Percentiles rank a stretch among this genome's conserved stretches.
Conservation (phyloP, 1,284 basidiomycete species). For the Ceratorhiza oryzae-sativae region DNA sequence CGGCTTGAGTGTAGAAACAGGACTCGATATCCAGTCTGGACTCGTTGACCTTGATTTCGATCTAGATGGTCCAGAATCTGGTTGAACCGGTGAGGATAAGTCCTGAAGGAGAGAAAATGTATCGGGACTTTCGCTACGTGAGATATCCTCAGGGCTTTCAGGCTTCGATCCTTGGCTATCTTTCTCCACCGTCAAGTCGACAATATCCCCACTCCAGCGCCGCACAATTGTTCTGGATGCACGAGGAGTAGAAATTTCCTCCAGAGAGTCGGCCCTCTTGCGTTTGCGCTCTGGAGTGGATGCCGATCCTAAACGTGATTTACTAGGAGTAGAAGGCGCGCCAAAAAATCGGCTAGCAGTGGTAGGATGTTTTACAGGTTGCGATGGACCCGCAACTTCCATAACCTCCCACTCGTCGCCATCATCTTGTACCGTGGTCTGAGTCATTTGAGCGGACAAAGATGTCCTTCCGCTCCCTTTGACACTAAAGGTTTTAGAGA, state of each 20-base stretch:
- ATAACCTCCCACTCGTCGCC: conserved; percentile 38
- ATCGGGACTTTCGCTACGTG: conserved; percentile 34
- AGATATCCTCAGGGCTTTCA: conserved; percentile 6
- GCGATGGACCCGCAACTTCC: conserved; percentile 22
- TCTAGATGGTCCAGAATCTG: not conserved
- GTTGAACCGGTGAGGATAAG: conserved; percentile 32
- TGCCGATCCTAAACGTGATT: conserved; percentile 45
- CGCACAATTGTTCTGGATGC: conserved; percentile 44
- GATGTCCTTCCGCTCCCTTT: conserved; percentile 32
- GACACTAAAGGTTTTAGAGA: conserved; percentile 18
- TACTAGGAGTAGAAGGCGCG: conserved; percentile 37
- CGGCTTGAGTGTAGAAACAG: conserved; percentile 25
- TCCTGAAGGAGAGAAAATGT: conserved; percentile 39
- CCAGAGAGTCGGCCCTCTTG: conserved; percentile 52
- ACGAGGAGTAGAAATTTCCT: conserved; percentile 44
- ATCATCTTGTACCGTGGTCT: conserved; percentile 15
- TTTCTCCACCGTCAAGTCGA: conserved; percentile 30
- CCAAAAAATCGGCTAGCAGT: conserved; percentile 39
- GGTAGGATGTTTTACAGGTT: not conserved
- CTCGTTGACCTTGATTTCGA: conserved; percentile 26
- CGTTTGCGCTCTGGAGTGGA: conserved; percentile 54
- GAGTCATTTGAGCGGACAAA: conserved; percentile 22
- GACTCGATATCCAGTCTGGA: conserved; percentile 32
- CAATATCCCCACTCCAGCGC: conserved; percentile 39
- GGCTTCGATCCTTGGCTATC: not conserved